Base-by-base conservation (phyloP, 352 stramenopile species). In the Pythium scleroteichum region DNA sequence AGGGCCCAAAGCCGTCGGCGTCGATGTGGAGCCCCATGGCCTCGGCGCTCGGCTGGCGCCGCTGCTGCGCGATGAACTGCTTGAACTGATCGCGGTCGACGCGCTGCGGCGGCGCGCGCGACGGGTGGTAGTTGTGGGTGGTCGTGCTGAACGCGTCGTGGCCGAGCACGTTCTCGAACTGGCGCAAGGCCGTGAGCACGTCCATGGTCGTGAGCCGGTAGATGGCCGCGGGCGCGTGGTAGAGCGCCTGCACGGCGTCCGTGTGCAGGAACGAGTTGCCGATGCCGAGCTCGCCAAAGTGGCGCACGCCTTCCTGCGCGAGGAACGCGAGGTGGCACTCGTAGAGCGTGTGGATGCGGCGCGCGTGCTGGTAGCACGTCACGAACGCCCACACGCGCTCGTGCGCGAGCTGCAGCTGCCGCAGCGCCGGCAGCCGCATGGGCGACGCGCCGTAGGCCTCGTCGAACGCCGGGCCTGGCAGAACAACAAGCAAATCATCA, bases 371-470 rank as follows among this genome's bases (percentile, higher is more conserved):
- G 59, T 83, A 93, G 59, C 82, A 90, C 16, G 82, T 88, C 47
- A 90, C 79, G 33, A 93, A 93, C 12, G 69, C 88, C 84, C 84
- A 93, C 54, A 93, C 71, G 17, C 84, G 79, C 72, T 90, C 79
- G 58, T 88, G 84, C 45, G 87, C 64, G 39, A 71, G 70, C 47
- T 90, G 76, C 26, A 93, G 45, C 27, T 91, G 78, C 0, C 77
- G 63, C 27, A 93, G 62, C 22, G 56, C 63, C 7, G 78, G 73
- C 12, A 89, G 45, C 39, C 86, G 76, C 57, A 82, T 53, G 1
- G 79, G 69, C 2, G 62, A 54, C 12, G 42, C 44, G 5, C 73
- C 80, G 46, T 84, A 60, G 2, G 88, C 69, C 20, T 90, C 77
- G 27, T 90, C 79, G 41, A 85, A 83, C 6, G 74, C 68, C 10